Conservation (phyloP, 306 rosid species). For the Pyrus betulifolia region DNA sequence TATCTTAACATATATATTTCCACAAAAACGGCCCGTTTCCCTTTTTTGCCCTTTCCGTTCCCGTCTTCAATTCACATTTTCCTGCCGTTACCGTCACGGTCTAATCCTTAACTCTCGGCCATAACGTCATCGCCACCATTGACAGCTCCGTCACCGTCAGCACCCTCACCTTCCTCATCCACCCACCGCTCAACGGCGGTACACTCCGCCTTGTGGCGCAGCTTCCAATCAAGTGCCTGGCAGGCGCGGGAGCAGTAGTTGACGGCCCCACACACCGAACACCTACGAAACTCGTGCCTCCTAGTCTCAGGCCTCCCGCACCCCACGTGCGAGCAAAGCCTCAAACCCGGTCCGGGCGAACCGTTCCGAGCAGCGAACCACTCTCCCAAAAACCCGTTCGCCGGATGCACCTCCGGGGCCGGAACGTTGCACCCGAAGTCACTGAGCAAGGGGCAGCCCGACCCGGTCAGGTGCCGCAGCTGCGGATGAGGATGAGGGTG, state of each 20-base stretch:
- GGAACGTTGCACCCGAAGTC: conserved; percentile 92
- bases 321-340: conserved; percentile 75
- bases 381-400: conserved; percentile 52
- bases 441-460: conserved; percentile 67
- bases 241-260: conserved; percentile 95
- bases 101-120: conserved; percentile 27
- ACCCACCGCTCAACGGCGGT: conserved; percentile 61
- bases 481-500: conserved; percentile 28
- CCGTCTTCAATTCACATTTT: neutral
- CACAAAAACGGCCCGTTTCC: conserved; percentile 28
- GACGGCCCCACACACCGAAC: conserved; percentile 79
- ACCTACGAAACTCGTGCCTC: conserved; percentile 77
- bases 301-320: conserved; percentile 92
- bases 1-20: neutral
- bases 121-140: conserved; percentile 27
- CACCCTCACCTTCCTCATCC: conserved; percentile 51
- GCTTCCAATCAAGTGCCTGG: conserved; percentile 95
- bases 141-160: conserved; percentile 26
- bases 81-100: conserved; percentile 10
- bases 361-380: conserved; percentile 50
- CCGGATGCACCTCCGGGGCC: conserved; percentile 69
- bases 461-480: conserved; percentile 20
- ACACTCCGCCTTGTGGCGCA: conserved; percentile 77
- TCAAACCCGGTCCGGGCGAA: conserved; percentile 36
- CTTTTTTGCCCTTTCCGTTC: neutral